Percentiles rank a stretch among this genome's conserved stretches.
Conservation (phyloP, 1,139 yeast species). For the Suhomyces yuchorum region DNA sequence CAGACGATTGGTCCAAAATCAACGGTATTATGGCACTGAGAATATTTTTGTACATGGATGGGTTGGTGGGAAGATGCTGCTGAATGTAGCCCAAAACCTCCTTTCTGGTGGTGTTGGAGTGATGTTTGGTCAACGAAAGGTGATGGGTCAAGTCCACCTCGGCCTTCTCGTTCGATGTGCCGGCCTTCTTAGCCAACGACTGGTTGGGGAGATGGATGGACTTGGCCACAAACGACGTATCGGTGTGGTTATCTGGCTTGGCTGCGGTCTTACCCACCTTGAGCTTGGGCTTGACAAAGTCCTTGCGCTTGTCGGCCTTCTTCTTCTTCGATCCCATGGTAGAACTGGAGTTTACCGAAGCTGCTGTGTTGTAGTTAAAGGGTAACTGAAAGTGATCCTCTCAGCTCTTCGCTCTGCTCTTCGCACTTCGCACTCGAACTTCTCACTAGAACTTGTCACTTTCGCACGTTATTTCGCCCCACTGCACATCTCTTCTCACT, state of each 20-base stretch:
- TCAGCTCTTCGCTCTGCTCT: not conserved
- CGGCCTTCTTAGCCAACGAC: constrained; percentile 35
- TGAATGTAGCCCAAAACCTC: constrained; percentile 63
- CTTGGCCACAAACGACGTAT: constrained; percentile 81
- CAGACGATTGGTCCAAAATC: constrained; percentile 59
- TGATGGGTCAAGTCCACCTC: constrained; percentile 56
- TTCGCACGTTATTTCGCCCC: not conserved
- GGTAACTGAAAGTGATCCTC: not conserved
- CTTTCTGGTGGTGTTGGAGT: constrained; percentile 69
- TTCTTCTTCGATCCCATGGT: constrained; percentile 59
- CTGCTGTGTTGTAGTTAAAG: not conserved
- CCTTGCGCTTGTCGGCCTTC: constrained; percentile 70
- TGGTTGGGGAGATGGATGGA: constrained; percentile 65
- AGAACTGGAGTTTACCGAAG: not conserved
- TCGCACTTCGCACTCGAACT: not conserved
- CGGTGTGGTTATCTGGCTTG: constrained; percentile 74
- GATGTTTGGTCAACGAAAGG: constrained; percentile 75
- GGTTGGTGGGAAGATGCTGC: constrained; percentile 49
- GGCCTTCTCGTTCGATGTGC: constrained; percentile 5
- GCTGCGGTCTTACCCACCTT: constrained; percentile 84
- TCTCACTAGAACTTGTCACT: not conserved
- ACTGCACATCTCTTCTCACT: not conserved
- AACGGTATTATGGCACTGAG: constrained; percentile 59
- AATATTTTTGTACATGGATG: constrained; percentile 59
- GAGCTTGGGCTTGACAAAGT: constrained; percentile 76